phyloP scores from a whole-genome alignment of 345 rosid genomes.

The Ceriops decandra region DNA sequence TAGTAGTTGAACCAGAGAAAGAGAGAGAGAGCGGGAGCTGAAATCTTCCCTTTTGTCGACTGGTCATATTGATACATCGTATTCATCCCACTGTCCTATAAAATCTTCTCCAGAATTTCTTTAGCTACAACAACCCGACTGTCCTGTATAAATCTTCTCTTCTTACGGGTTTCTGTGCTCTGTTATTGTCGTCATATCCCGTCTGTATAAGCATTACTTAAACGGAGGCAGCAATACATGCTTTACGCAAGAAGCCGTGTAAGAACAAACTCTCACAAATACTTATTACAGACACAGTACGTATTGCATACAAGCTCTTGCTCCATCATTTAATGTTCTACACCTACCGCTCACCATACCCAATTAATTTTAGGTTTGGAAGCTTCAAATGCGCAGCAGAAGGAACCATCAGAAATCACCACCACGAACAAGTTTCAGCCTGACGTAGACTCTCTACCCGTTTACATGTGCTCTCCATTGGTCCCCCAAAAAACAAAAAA shows the following conservation, averaged over 20 bases:
- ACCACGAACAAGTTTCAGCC: not conserved
- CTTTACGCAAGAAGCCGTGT: not conserved
- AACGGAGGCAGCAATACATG: not conserved
- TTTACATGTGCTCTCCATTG: not conserved
- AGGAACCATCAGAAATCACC: slow-evolving; percentile 5
- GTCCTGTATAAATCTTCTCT: slow-evolving; percentile 5
- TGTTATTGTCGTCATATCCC: not conserved
- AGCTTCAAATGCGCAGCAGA: not conserved
- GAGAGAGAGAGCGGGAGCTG: not conserved
- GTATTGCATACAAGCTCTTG: slow-evolving; percentile 1
- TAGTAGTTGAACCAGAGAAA: not conserved
- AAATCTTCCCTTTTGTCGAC: slow-evolving; percentile 39
- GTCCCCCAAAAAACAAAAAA: not conserved
- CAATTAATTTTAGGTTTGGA: slow-evolving; percentile 17
- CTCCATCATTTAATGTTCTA: slow-evolving; percentile 10
- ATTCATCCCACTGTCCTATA: slow-evolving; percentile 38
- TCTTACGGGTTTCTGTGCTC: slow-evolving; percentile 13
- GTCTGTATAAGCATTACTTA: not conserved
- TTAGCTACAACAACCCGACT: slow-evolving; percentile 31
- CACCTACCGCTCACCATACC: slow-evolving; percentile 22
- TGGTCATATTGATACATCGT: slow-evolving; percentile 42
- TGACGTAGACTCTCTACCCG: slow-evolving; percentile 6
- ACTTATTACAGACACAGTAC: not conserved
- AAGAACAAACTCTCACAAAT: slow-evolving; percentile 25
- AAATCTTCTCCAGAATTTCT: too few species aligned